Evolutionary conservation across 495 filamentous ascomycete genomes (phyloP).

Genomic region (Diplogelasinospora grovesii): DNA sequence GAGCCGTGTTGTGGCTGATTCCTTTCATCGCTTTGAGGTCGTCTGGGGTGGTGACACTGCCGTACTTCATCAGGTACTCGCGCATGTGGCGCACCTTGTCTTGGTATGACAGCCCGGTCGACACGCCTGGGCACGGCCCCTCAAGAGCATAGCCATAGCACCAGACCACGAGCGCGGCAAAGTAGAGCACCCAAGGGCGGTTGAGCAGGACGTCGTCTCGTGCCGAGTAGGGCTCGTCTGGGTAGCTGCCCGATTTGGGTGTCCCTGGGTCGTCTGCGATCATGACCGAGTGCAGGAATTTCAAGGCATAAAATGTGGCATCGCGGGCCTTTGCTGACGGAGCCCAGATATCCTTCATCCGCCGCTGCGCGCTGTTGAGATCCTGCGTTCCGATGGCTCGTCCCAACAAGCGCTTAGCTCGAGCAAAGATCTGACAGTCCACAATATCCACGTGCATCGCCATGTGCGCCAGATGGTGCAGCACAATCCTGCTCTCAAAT

Average conservation of each 20-base stretch:
- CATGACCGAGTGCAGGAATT: constrained; percentile 76
- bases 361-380: constrained; percentile 68
- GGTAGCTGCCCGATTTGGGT: constrained; percentile 27
- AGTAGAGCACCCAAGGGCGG: constrained; percentile 95
- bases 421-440: constrained; percentile 95
- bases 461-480: constrained; percentile 95
- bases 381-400: constrained; percentile 78
- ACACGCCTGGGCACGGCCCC: constrained; percentile 53
- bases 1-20: constrained; percentile 73
- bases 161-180: constrained; percentile 88
- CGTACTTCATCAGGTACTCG: constrained; percentile 64
- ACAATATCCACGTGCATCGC: constrained; percentile 96
- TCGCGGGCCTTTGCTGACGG: constrained; percentile 87
- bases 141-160: constrained; percentile 91
- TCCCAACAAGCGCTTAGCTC: constrained; percentile 76
- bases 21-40: constrained; percentile 69
- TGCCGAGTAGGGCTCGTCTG: constrained; percentile 58
- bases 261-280: constrained; percentile 43
- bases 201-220: constrained; percentile 88
- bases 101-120: constrained; percentile 47
- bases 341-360: constrained; percentile 88
- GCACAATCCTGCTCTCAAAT: constrained; percentile 77
- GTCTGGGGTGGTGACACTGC: constrained; percentile 69
- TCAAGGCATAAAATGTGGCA: constrained; percentile 87
- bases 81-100: constrained; percentile 75